Conservation (phyloP, 371 early-diverging fungal genomes). For the Saksenaea vasiformis region DNA sequence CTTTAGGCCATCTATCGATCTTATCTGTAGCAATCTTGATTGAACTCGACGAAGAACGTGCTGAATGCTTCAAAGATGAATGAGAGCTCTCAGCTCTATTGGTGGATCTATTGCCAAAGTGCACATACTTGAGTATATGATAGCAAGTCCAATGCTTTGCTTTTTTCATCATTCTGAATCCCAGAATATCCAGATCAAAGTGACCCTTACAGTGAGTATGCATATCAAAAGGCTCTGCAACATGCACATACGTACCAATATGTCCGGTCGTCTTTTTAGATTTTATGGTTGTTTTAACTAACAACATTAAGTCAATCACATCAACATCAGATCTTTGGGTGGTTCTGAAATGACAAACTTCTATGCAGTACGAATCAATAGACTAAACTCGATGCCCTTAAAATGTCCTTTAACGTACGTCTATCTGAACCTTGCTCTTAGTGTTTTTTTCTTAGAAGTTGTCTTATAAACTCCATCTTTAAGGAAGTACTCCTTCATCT, state of each 20-base stretch:
- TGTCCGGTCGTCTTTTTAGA: not conserved
- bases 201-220: not conserved
- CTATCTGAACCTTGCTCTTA: not conserved
- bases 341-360: not conserved
- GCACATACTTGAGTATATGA: not conserved
- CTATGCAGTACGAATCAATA: not conserved
- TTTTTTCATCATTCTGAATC: not conserved
- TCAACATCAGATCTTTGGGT: not conserved
- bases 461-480: no score
- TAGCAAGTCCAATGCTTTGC: not conserved
- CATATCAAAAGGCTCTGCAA: not conserved
- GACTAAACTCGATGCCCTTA: not conserved
- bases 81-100: not conserved
- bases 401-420: not conserved
- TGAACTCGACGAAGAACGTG: not conserved
- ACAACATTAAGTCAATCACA: not conserved
- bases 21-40: not conserved
- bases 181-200: not conserved
- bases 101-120: not conserved
- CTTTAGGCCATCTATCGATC: not conserved
- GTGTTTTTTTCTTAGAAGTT: not conserved
- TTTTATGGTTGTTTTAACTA: no score
- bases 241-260: not conserved
- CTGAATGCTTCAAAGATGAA: not conserved
- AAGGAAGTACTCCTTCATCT: not conserved